A percentile compares a stretch with the other conserved stretches of the same genome.
Conservation (phyloP, 2,329 filamentous ascomycete genomes). For the Exophiala sp. region DNA sequence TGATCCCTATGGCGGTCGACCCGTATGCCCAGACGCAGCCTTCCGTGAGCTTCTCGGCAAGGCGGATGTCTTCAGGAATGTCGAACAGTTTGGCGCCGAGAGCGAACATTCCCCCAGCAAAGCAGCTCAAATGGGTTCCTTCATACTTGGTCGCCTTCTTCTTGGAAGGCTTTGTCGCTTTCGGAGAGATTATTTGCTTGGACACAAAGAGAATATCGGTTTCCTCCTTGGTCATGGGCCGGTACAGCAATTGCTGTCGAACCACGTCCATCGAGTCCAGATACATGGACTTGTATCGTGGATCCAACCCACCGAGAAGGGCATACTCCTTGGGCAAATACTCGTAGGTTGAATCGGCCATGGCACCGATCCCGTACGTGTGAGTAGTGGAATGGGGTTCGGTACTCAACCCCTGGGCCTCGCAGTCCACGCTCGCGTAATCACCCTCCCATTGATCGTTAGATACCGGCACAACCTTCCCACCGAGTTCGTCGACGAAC, state of each 20-base stretch:
- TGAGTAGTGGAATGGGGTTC: conserved; percentile 33
- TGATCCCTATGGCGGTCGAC: conserved; percentile 51
- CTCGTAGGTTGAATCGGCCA: conserved; percentile 46
- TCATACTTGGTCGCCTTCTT: conserved; percentile 43
- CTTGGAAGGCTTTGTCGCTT: conserved; percentile 19
- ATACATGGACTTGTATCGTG: conserved; percentile 43
- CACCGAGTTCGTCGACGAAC: background rate
- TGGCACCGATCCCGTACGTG: conserved; percentile 41
- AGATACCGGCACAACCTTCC: conserved; percentile 3
- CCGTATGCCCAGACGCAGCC: conserved; percentile 60
- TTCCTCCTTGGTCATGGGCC: conserved; percentile 40
- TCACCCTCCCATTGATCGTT: conserved; percentile 9
- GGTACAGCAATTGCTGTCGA: conserved; percentile 40
- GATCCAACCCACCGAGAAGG: conserved; percentile 39
- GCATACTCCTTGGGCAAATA: conserved; percentile 48
- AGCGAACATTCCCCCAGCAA: conserved; percentile 57
- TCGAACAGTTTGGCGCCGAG: conserved; percentile 54
- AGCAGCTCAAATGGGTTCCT: conserved; percentile 55
- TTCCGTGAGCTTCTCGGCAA: conserved; percentile 53
- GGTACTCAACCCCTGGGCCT: conserved; percentile 37
- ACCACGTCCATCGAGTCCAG: conserved; percentile 37
- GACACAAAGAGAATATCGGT: conserved; percentile 40
- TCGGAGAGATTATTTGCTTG: conserved; percentile 26
- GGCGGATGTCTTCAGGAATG: conserved; percentile 48
- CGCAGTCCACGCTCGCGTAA: conserved; percentile 33